Evolutionary conservation across 495 filamentous ascomycete species (phyloP), one percentile per base, ranked within the genome.

Genomic region (Penicillium flavigenum): DNA sequence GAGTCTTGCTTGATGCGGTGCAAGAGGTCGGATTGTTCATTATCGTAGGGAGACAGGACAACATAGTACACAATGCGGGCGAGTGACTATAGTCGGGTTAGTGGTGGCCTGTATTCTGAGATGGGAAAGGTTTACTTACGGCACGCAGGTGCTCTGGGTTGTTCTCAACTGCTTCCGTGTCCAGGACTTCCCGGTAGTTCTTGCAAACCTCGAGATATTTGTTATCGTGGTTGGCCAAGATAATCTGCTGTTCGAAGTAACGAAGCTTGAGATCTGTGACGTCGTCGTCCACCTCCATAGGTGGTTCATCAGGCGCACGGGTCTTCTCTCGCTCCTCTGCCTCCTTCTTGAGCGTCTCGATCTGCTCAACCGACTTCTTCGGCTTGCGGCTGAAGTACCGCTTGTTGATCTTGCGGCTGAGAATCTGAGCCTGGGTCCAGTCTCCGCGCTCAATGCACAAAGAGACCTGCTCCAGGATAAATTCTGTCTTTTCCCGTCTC

Each of bases 191-290:
- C 62, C 92, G 81, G 72, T 97, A 98, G 75, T 98, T 86, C 73
- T 98, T 98, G 83, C 94, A 98, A 16, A 84, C 91, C 58, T 98
- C 93, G 24, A 98, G 84, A 66, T 98, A 98, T 72, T 95, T 97
- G 75, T 89, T 85, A 54, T 98, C 94, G 61, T 98, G 94, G 79
- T 97, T 96, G 34, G 94, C 88, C 42, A 98, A 78, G 24, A 83
- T 86, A 65, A 98, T 96, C 70, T 98, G 94, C 71, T 96, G 94
- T 72, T 95, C 91, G 74, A 96, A 98, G 75, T 92, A 98, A 57
- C 85, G 86, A 59, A 98, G 82, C 79, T 98, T 98, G 59, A 98
- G 78, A 72, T 98, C 94, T 19, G 93, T 96, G 50, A 96, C 90
- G 72, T 97, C 94, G 61, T 96, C 91, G 69, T 89, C 85, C 58